Percentiles rank a stretch among this genome's conserved stretches.
Evolutionary conservation across 1,139 yeast genomes (phyloP).

Genomic region (Yamadazyma atlantica): DNA sequence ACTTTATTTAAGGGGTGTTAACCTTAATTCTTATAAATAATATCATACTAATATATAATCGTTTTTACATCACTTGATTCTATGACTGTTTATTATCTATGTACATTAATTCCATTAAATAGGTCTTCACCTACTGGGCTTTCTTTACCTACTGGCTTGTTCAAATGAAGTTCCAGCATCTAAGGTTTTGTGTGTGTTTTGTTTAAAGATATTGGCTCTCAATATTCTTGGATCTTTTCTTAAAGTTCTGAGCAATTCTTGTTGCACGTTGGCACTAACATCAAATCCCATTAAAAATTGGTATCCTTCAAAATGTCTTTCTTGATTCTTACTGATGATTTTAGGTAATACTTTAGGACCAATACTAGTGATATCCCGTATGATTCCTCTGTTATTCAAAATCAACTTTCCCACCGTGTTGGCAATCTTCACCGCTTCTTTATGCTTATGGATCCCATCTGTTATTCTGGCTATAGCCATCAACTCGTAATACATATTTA

Average conservation of each 20-base stretch:
- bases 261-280: conserved; percentile 80
- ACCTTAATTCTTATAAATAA: conserved; percentile 9
- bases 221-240: conserved; percentile 88
- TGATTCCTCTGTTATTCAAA: conserved; percentile 87
- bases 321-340: conserved; percentile 82
- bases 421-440: conserved; percentile 72
- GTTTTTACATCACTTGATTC: too few relatives aligned
- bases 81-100: conserved; percentile 6
- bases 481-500: conserved; percentile 93
- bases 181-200: conserved; percentile 55
- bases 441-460: conserved; percentile 51
- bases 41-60: background rate
- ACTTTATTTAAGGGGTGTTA: conserved; percentile 6
- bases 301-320: conserved; percentile 85
- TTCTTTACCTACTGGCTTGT: conserved; percentile 23
- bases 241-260: conserved; percentile 77
- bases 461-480: conserved; percentile 84
- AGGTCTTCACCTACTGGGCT: conserved; percentile 13
- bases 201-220: conserved; percentile 71
- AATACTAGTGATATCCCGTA: conserved; percentile 76
- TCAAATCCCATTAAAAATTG: conserved; percentile 88
- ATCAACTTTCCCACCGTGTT: conserved; percentile 81
- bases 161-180: conserved; percentile 52
- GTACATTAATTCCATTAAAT: conserved; percentile 1
- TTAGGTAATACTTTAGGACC: conserved; percentile 81